phyloP scores from a whole-genome alignment of 768 basidiomycete genomes.

The Leccinum imitatum region DNA sequence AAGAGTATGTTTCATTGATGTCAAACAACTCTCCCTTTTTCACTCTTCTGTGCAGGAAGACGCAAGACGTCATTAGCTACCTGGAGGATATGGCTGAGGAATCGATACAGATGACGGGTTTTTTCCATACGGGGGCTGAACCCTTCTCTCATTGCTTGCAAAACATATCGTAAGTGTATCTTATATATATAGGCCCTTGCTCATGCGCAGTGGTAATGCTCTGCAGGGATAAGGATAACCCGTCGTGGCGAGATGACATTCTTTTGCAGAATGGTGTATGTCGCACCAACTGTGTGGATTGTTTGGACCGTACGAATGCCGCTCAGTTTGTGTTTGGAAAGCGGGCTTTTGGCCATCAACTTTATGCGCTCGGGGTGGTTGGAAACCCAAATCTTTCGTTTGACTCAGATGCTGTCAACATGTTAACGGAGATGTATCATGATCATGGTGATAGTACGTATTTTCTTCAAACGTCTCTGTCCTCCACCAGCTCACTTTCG shows the following conservation, averaged over 20 bases:
- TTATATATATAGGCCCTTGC: background rate
- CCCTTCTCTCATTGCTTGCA: constrained; percentile 71
- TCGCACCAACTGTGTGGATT: constrained; percentile 96
- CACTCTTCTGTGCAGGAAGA: constrained; percentile 56
- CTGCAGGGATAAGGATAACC: constrained; percentile 32
- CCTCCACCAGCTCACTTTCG: background rate
- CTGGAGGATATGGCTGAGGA: constrained; percentile 95
- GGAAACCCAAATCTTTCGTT: constrained; percentile 83
- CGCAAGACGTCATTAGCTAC: constrained; percentile 93
- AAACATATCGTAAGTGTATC: constrained; percentile 35
- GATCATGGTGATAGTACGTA: constrained; percentile 91
- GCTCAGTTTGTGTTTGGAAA: constrained; percentile 98
- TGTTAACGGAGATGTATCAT: constrained; percentile 98
- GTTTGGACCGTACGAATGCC: constrained; percentile 93
- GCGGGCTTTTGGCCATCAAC: constrained; percentile 89
- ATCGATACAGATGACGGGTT: constrained; percentile 84
- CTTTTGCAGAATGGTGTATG: constrained; percentile 89
- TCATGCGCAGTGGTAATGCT: background rate
- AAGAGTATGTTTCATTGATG: constrained; percentile 59
- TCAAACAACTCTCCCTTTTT: background rate
- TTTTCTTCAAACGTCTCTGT: background rate
- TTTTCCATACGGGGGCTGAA: constrained; percentile 93
- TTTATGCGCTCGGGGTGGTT: constrained; percentile 91
- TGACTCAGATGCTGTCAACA: constrained; percentile 93
- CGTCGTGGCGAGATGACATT: constrained; percentile 61